Conservation (phyloP, 352 stramenopile species). For the Aphanomyces euteiches region DNA sequence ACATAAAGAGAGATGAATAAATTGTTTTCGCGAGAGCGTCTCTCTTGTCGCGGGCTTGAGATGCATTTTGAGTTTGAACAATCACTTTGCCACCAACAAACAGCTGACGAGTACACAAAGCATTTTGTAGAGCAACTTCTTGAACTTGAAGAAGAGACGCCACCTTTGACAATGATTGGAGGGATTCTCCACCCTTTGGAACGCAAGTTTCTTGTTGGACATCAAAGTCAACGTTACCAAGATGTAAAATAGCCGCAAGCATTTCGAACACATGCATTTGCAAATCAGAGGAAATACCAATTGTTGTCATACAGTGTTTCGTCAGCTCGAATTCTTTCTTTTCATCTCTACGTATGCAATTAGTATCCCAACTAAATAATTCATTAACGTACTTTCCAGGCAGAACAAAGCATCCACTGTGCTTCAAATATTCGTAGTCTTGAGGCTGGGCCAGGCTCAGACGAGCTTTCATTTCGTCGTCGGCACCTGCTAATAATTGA, state of each 20-base stretch:
- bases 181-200: constrained; percentile 45
- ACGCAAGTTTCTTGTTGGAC: constrained; percentile 81
- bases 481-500: constrained; percentile 82
- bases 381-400: constrained; percentile 47
- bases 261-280: constrained; percentile 85
- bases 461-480: constrained; percentile 57
- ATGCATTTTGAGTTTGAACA: constrained; percentile 82
- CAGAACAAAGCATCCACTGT: constrained; percentile 83
- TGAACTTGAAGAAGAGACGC: constrained; percentile 74
- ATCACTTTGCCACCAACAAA: constrained; percentile 88
- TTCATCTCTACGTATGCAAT: constrained; percentile 45
- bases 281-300: constrained; percentile 76
- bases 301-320: constrained; percentile 80
- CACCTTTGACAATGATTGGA: constrained; percentile 52
- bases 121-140: constrained; percentile 63
- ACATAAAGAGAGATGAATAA: constrained; percentile 90
- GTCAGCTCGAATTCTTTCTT: constrained; percentile 82
- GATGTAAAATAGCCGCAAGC: constrained; percentile 77
- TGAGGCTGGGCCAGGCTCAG: constrained; percentile 68
- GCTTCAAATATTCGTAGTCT: constrained; percentile 84
- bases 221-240: constrained; percentile 84
- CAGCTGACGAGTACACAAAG: constrained; percentile 76
- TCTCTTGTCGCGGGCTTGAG: constrained; percentile 84
- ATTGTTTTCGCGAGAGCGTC: constrained; percentile 90
- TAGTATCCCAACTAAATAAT: constrained; percentile 7